Percentiles rank a stretch among this genome's conserved stretches.
phyloP scores from a whole-genome alignment of 495 filamentous ascomycete genomes.

The Haplographium delicatum region DNA sequence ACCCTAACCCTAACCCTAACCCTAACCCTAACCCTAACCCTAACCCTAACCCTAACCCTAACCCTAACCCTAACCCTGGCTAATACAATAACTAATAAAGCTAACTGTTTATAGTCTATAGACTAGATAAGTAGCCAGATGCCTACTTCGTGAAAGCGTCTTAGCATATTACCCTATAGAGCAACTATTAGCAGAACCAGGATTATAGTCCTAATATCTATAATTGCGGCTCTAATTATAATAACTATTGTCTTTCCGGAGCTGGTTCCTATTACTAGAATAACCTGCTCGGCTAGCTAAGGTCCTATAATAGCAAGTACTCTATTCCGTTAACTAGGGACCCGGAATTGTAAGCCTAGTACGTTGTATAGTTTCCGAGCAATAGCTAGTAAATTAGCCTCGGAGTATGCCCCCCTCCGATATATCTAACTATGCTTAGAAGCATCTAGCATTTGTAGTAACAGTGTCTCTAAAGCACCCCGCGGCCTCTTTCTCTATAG shows the following conservation, averaged over 20 bases:
- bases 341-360: background rate
- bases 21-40: too few relatives aligned
- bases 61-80: too few relatives aligned
- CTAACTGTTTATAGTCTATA: background rate
- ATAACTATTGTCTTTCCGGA: background rate
- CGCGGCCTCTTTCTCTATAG: conserved; percentile 1
- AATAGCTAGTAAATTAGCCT: conserved; percentile 4
- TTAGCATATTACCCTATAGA: conserved; percentile 1
- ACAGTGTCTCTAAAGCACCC: background rate
- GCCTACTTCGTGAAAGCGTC: background rate
- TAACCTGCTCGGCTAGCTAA: conserved; percentile 5
- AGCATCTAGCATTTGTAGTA: background rate
- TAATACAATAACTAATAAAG: background rate
- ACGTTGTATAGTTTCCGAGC: conserved; percentile 3
- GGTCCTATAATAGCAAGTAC: conserved; percentile 8
- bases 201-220: background rate
- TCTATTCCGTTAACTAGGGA: conserved; percentile 1
- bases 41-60: too few relatives aligned
- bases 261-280: conserved; percentile 2
- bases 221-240: background rate
- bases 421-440: background rate
- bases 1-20: too few relatives aligned
- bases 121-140: background rate
- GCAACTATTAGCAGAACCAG: background rate
- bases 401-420: conserved; percentile 1